Base-by-base conservation (phyloP, 345 rosid species). In the Bruguiera gymnorhiza region DNA sequence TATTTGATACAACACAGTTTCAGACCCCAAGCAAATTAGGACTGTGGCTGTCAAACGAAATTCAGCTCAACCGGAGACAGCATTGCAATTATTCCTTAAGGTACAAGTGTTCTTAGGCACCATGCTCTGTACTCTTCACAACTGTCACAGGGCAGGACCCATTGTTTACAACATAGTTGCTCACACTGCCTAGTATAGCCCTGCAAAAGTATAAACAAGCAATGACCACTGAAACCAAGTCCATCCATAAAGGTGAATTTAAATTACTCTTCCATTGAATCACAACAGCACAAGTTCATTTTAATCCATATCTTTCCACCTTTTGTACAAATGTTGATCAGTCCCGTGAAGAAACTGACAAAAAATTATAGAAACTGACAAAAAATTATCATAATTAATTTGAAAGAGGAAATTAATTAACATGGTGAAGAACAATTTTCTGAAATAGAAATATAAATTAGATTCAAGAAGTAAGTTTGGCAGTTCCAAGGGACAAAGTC, bases 101-200 rank as follows among this genome's bases (percentile, higher is more conserved):
- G 31, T 2, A 6, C 0, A 54, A 56, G 20, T 29, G 19, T 55
- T 39, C 15, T 64, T 69, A 77, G 59, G 19, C 8, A 5, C 73
- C 81, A 21, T 74, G 75, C 3, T 69, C 84, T 21, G 63, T 1
- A 15, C 63, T 55, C 82, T 91, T 91, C 65, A 91, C 97, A 20
- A 89, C 93, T 0, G 93, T 89, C 24, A 91, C 83, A 29, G 97
- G 96, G 77, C 97, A 91, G 6, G 74, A n/a, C 8, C 86, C 91
- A 37, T 75, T 86, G 75, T 86, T 87, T 77, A 87, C 90, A 60
- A 89, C 93, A 73, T 82, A 81, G 84, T 85, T 91, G 87, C 97
- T 91, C 6, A 91, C 95, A 69, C 97, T 87, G 63, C 97, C 97
- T 84, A 89, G 31, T 57, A 91, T 87, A 67, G 78, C 91, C 82